These are phyloP conservation scores for Baorangia bicolor DNA, from an alignment of 768 basidiomycete genomes.

Conservation along the genomic window DNA sequence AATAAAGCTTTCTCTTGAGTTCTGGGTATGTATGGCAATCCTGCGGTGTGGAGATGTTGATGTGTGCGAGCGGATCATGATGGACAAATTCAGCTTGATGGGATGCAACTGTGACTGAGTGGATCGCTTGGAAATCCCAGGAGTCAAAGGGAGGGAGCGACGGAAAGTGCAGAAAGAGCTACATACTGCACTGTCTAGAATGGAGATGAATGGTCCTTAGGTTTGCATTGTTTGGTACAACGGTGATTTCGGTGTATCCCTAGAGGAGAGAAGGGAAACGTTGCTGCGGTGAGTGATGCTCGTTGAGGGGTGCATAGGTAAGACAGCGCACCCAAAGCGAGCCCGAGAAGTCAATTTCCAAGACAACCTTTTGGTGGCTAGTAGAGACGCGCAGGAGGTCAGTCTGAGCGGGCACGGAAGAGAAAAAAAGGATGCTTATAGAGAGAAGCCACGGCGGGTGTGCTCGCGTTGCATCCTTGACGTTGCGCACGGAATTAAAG, in stretches of 20 bases:
- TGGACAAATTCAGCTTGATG: slow-evolving; percentile 76
- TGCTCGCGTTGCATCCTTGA: slow-evolving; percentile 73
- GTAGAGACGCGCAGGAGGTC: slow-evolving; percentile 61
- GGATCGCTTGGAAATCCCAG: slow-evolving; percentile 50
- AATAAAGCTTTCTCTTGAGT: slow-evolving; percentile 87
- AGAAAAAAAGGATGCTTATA: slow-evolving; percentile 64
- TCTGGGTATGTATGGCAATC: slow-evolving; percentile 92
- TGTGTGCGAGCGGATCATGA: slow-evolving; percentile 68
- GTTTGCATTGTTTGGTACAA: slow-evolving; percentile 76
- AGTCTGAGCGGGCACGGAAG: slow-evolving; percentile 29
- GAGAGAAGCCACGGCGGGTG: slow-evolving; percentile 76
- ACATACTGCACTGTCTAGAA: slow-evolving; percentile 83
- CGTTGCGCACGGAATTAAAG: slow-evolving; percentile 4
- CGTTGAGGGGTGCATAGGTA: slow-evolving; percentile 17
- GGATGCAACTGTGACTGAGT: slow-evolving; percentile 69
- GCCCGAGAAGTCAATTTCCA: slow-evolving; percentile 92
- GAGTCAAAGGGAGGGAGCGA: slow-evolving; percentile 25
- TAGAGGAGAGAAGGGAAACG: slow-evolving; percentile 29
- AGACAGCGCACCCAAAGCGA: slow-evolving; percentile 67
- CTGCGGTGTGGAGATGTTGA: slow-evolving; percentile 62
- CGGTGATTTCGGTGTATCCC: slow-evolving; percentile 93
- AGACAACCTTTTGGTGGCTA: slow-evolving; percentile 94
- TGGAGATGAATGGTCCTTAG: slow-evolving; percentile 86
- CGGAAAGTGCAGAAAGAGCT: slow-evolving; percentile 1
- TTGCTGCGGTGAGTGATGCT: slow-evolving; percentile 22